phyloP scores from a whole-genome alignment of 495 filamentous ascomycete species.

The Penicillium maclennaniae region DNA sequence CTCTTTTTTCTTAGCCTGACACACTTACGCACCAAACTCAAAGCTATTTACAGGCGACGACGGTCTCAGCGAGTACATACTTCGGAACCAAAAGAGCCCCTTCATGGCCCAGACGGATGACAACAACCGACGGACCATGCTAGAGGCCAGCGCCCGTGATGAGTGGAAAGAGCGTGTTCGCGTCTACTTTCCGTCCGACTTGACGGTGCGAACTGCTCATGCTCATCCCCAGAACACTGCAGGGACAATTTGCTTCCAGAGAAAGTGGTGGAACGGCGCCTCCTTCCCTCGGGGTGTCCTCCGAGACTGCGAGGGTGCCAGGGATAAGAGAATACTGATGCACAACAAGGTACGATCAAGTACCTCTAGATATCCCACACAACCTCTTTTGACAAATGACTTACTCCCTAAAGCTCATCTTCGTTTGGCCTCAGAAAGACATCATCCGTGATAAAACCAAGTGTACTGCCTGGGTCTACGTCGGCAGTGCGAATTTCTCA shows the following conservation, averaged over 20 bases:
- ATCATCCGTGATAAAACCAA: constrained; percentile 19
- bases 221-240: constrained; percentile 52
- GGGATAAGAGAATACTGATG: constrained; percentile 62
- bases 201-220: constrained; percentile 63
- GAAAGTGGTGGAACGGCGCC: constrained; percentile 59
- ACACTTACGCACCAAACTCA: background rate
- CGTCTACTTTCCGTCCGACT: constrained; percentile 77
- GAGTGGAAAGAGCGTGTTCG: constrained; percentile 54
- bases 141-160: constrained; percentile 15
- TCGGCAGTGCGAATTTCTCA: constrained; percentile 89
- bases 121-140: constrained; percentile 16
- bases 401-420: constrained; percentile 53
- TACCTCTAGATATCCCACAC: background rate
- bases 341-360: constrained; percentile 66
- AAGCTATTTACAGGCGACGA: constrained; percentile 48
- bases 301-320: constrained; percentile 66
- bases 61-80: constrained; percentile 52
- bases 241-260: constrained; percentile 77
- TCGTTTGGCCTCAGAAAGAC: constrained; percentile 51
- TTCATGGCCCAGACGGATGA: constrained; percentile 14
- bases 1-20: background rate
- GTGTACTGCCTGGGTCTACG: constrained; percentile 67
- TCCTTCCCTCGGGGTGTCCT: constrained; percentile 69
- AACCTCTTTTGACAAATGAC: background rate
- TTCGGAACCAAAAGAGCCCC: constrained; percentile 36